A percentile compares a stretch with the other conserved stretches of the same genome.
phyloP scores from a whole-genome alignment of 164 flowering plant genomes.

The Magnolia officinalis region DNA sequence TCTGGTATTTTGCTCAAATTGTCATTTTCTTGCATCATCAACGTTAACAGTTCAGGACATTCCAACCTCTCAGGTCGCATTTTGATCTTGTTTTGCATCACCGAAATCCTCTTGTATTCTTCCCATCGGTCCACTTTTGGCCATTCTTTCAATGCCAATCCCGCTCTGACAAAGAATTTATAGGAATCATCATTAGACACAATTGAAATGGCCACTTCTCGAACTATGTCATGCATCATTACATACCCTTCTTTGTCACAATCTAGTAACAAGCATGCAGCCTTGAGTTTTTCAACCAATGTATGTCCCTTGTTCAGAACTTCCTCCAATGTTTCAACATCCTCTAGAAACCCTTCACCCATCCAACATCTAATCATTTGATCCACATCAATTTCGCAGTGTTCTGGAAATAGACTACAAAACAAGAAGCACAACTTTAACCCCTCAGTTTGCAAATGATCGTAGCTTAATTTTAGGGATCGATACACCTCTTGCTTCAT shows the following conservation, averaged over 20 bases:
- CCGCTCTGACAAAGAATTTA: not conserved
- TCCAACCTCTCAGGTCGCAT: not conserved
- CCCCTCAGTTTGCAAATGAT: slow-evolving; percentile 14
- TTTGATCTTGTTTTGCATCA: not conserved
- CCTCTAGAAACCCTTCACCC: not conserved
- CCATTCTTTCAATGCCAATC: not conserved
- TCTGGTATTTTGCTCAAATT: not conserved
- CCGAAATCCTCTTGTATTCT: not conserved
- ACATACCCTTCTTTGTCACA: not conserved
- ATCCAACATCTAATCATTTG: not conserved
- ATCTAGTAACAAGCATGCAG: not conserved
- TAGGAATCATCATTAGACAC: not conserved
- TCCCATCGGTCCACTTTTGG: not conserved
- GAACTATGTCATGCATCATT: slow-evolving; percentile 1
- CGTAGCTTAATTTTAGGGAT: slow-evolving; percentile 18
- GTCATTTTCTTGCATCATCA: not conserved
- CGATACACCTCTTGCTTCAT: slow-evolving; percentile 8
- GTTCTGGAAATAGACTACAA: slow-evolving; percentile 7
- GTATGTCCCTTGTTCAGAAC: not conserved
- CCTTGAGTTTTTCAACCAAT: not conserved
- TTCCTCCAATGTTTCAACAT: not conserved
- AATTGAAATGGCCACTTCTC: not conserved
- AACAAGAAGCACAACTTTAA: not conserved
- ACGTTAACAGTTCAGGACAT: not conserved
- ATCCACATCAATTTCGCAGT: slow-evolving; percentile 5